phyloP scores from a whole-genome alignment of 805 yeast species.

The Hanseniaspora valbyensis region DNA sequence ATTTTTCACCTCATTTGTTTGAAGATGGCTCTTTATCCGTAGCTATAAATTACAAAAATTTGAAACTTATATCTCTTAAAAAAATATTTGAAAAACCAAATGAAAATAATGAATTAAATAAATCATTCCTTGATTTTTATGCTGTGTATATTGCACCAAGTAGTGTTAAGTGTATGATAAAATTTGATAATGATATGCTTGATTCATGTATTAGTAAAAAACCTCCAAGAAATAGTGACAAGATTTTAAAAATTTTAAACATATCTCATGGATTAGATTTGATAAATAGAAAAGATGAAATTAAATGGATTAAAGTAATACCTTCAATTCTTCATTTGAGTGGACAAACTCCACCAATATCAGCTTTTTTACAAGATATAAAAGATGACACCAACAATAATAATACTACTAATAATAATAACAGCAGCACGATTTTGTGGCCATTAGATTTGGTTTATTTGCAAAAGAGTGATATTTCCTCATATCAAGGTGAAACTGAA shows the following conservation, averaged over 20 bases:
- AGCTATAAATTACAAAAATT: slow-evolving; percentile 28
- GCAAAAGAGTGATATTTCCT: slow-evolving; percentile 30
- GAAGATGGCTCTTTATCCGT: slow-evolving; percentile 36
- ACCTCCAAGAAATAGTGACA: slow-evolving; percentile 35
- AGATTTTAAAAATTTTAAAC: slow-evolving; percentile 30
- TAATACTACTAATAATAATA: slow-evolving; percentile 43
- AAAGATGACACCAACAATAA: slow-evolving; percentile 33
- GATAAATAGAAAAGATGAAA: slow-evolving; percentile 20
- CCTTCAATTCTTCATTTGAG: slow-evolving; percentile 61
- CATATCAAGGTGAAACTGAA: background rate
- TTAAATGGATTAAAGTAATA: slow-evolving; percentile 54
- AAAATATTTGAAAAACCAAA: slow-evolving; percentile 20
- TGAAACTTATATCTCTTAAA: slow-evolving; percentile 30
- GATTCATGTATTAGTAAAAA: slow-evolving; percentile 30
- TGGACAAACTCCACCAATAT: slow-evolving; percentile 52
- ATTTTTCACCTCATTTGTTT: slow-evolving; percentile 39
- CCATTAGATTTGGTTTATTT: slow-evolving; percentile 56
- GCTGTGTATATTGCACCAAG: slow-evolving; percentile 44
- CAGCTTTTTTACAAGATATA: slow-evolving; percentile 36
- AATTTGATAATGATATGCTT: slow-evolving; percentile 26
- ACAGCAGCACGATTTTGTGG: slow-evolving; percentile 55
- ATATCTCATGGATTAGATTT: slow-evolving; percentile 31
- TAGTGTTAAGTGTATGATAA: slow-evolving; percentile 40
- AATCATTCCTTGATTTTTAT: slow-evolving; percentile 16
- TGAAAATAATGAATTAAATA: slow-evolving; percentile 1